Evolutionary conservation across 805 yeast species (phyloP), one percentile per base, ranked within the genome.

Genomic region (Candida caryicola): DNA sequence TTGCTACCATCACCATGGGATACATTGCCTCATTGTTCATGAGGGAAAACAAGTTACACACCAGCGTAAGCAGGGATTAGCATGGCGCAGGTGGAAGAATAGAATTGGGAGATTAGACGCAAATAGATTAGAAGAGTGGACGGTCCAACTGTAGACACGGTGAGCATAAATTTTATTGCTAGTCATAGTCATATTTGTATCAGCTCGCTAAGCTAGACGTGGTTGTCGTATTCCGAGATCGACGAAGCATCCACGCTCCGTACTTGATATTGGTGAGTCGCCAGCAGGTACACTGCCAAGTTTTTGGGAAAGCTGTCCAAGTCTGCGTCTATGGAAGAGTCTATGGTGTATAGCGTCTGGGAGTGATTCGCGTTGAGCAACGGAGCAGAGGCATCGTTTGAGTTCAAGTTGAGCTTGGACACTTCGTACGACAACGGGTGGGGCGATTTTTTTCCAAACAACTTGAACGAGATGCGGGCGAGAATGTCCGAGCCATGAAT

Each of bases 1-100:
- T 74, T 7, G 55, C 58, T 0, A 48, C 69, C 1, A 59, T 75
- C 2, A 38, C 60, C 3, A 14, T 75, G 9, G 75, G 80, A 1
- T 57, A 70, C 31, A 33, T 62, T 1, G 52, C 71, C 7, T 62
- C 76, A 2, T 60, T 70, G 23, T 59, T 78, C 37, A 75, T 81
- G 61, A 72, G 69, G 44, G 87, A 82, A 55, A 74, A 80, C 54
- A 71, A 66, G 37, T 61, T 82, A 31, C 84, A 79, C 53, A 51
- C 77, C 2, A 71, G 74, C 2, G 59, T 80, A 29, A 61, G 71
- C 36, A 64, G 85, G 46, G 64, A 62, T 18, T 61, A 21, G 25
- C 7, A 21, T n/a, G n/a, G n/a, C n/a, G n/a, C n/a, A n/a, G n/a
- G n/a, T n/a, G n/a, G n/a, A n/a, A n/a, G n/a, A n/a, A n/a, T n/a